A percentile compares a stretch with the other conserved stretches of the same genome.
Evolutionary conservation across 768 basidiomycete genomes (phyloP).

Genomic region (Termitomyces sp.): DNA sequence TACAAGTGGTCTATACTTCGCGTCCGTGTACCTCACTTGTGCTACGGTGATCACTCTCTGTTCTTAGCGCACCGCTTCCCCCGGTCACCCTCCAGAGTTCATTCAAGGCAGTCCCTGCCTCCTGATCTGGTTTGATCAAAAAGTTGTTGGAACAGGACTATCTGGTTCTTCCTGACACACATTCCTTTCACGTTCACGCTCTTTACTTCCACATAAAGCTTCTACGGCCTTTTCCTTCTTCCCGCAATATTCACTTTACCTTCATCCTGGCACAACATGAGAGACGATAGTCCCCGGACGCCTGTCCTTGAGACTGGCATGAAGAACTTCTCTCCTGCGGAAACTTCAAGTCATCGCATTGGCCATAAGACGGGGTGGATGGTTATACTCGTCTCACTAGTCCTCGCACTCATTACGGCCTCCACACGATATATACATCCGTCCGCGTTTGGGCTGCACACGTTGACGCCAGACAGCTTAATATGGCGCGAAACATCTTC

Average conservation of each 20-base stretch:
- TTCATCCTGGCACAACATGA: constrained; percentile 9
- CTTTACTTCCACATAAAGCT: constrained; percentile 5
- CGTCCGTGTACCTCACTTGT: not conserved
- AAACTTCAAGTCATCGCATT: constrained; percentile 32
- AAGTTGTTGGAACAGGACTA: constrained; percentile 4
- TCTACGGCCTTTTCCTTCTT: not conserved
- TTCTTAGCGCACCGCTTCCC: not conserved
- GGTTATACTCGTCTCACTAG: constrained; percentile 50
- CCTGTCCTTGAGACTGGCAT: constrained; percentile 9
- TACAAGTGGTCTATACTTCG: not conserved
- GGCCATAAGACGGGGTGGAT: constrained; percentile 44
- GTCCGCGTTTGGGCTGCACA: constrained; percentile 36
- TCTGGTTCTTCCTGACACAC: constrained; percentile 4
- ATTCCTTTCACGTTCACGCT: constrained; percentile 10
- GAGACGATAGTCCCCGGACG: constrained; percentile 3
- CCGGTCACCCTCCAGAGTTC: not conserved
- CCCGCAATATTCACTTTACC: constrained; percentile 11
- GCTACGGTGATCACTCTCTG: not conserved
- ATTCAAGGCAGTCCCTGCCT: not conserved
- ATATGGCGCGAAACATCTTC: constrained; percentile 25
- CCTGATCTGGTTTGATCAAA: constrained; percentile 12
- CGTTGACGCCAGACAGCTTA: constrained; percentile 17
- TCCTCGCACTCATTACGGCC: constrained; percentile 48
- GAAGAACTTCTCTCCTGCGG: not conserved
- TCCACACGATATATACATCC: constrained; percentile 50